These are phyloP conservation scores for Phytophthora constricta DNA, from an alignment of 352 stramenopile genomes.

Conservation along the genomic window DNA sequence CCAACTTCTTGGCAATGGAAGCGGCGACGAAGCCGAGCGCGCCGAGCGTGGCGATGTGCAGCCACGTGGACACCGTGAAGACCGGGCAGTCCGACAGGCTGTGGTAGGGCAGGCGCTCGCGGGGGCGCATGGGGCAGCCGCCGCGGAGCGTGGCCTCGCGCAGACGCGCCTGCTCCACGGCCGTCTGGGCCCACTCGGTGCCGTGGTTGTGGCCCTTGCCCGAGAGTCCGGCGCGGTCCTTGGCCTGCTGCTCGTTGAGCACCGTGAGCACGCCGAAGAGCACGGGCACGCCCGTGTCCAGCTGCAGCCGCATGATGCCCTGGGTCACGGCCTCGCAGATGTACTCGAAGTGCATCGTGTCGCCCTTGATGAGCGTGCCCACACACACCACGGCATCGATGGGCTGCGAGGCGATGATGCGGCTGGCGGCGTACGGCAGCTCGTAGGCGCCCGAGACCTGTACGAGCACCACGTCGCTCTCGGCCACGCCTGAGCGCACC, in stretches of 20 bases:
- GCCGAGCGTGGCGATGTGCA: conserved; percentile 73
- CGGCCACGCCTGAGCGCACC: conserved; percentile 58
- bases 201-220: conserved; percentile 95
- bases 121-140: conserved; percentile 73
- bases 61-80: conserved; percentile 79
- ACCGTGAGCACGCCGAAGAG: conserved; percentile 96
- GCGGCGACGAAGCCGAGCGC: conserved; percentile 57
- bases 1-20: conserved; percentile 63
- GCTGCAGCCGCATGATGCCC: conserved; percentile 96
- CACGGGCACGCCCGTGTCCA: conserved; percentile 90
- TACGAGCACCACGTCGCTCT: conserved; percentile 72
- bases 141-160: conserved; percentile 66
- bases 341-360: conserved; percentile 99
- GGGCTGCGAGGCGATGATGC: conserved; percentile 90
- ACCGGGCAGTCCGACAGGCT: conserved; percentile 77
- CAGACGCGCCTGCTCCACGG: conserved; percentile 96
- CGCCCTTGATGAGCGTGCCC: conserved; percentile 96
- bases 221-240: conserved; percentile 86
- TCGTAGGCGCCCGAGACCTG: conserved; percentile 97
- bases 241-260: conserved; percentile 96
- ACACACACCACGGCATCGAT: conserved; percentile 97
- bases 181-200: conserved; percentile 96
- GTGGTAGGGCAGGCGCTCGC: conserved; percentile 77
- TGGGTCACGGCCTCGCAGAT: conserved; percentile 97
- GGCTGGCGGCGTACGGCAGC: conserved; percentile 94